Conservation (phyloP, 306 rosid species). For the Myrica gale region DNA sequence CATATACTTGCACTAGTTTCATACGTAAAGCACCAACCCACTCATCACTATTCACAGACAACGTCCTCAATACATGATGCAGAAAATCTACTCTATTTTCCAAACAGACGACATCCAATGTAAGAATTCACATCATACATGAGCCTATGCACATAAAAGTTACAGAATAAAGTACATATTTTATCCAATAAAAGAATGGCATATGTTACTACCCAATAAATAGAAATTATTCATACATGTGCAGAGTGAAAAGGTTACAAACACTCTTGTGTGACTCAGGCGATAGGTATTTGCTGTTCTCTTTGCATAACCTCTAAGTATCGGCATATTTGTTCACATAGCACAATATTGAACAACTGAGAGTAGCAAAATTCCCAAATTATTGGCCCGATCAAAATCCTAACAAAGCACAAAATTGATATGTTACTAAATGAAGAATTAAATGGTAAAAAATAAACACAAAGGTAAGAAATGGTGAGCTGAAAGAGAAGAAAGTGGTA, state of each 20-base stretch:
- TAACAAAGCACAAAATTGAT: no score
- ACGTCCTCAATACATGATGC: not conserved
- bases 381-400: no score
- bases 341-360: no score
- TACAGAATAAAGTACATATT: not conserved
- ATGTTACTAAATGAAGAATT: no score
- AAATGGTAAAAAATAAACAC: no score
- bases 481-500: no score
- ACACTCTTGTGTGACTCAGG: conserved; percentile 87
- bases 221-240: conserved; percentile 52
- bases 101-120: not conserved
- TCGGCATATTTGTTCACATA: no score
- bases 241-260: conserved; percentile 88
- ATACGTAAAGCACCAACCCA: not conserved
- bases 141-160: not conserved
- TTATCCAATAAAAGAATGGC: not conserved
- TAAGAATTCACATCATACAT: not conserved
- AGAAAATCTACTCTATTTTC: conserved; percentile 1
- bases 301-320: conserved; percentile 30
- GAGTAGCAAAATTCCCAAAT: no score
- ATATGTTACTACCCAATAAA: not conserved
- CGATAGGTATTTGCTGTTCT: conserved; percentile 78
- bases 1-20: not conserved
- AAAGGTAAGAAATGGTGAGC: no score
- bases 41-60: not conserved